A percentile compares a stretch with the other conserved stretches of the same genome.
These are phyloP conservation scores for Wickerhamomyces chambardii DNA, from an alignment of 805 yeast genomes.

Conservation along the genomic window DNA sequence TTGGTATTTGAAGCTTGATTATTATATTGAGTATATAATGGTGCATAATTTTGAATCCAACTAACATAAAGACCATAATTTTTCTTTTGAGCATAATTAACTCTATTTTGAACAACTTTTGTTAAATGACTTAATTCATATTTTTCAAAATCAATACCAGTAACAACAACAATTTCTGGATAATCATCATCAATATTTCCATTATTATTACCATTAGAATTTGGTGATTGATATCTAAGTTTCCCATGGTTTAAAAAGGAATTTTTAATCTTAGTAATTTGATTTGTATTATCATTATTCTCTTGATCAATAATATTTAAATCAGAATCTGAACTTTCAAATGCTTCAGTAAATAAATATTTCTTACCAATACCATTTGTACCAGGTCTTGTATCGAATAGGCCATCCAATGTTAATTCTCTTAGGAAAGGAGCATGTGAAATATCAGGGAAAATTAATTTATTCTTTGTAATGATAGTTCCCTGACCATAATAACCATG, in stretches of 20 bases:
- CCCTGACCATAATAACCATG: constrained; percentile 33
- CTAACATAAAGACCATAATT: constrained; percentile 79
- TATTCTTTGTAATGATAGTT: constrained; percentile 39
- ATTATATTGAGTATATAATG: constrained; percentile 34
- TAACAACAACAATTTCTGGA: constrained; percentile 70
- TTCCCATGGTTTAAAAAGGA: constrained; percentile 61
- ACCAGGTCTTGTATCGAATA: constrained; percentile 40
- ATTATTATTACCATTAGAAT: constrained; percentile 1
- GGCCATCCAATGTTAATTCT: constrained; percentile 41
- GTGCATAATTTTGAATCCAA: constrained; percentile 78
- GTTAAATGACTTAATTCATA: constrained; percentile 52
- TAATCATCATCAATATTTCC: constrained; percentile 19
- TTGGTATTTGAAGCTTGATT: constrained; percentile 10
- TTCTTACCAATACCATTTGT: constrained; percentile 31
- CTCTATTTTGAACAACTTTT: constrained; percentile 73
- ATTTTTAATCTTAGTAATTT: constrained; percentile 35
- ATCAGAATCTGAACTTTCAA: constrained; percentile 25
- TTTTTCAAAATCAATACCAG: constrained; percentile 68
- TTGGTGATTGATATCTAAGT: constrained; percentile 27
- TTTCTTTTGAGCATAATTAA: constrained; percentile 78
- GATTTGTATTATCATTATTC: constrained; percentile 20
- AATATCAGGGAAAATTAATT: constrained; percentile 63
- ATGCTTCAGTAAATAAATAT: constrained; percentile 23
- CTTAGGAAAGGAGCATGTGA: constrained; percentile 58
- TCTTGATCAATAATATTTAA: constrained; percentile 26